Base-by-base conservation (phyloP, 192 early-diverging fungal genomes). In the Coemansia sp. region DNA sequence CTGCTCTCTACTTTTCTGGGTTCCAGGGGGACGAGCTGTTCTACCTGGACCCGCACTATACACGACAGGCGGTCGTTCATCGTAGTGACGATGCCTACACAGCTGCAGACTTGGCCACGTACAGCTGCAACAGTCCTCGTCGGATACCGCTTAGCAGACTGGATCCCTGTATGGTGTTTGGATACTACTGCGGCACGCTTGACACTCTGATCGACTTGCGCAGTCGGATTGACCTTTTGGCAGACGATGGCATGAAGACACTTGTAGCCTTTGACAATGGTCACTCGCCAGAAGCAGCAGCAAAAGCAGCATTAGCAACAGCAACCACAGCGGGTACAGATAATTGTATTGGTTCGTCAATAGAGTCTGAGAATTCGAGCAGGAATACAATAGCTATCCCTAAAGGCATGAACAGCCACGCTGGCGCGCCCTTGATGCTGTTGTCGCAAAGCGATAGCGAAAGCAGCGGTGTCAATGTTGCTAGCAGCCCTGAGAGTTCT, bases 151-250 rank as follows among this genome's bases (percentile, higher is more conserved):
- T 99, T 36, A 83, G 79, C 16, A 77, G 88, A 13, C 72, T 99
- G 52, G 97, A 99, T 73, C 97, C 97, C 1, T 96, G 93, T 3
- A 91, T 99, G 88, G 85, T 97, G 4, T 77, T 97, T 67, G 95
- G 95, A 3, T 99, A 97, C 71, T 96, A 82, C 46, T 82, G 80
- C 36, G 65, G 65, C 7, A 61, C 71, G 19, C 66, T 73, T 1
- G 75, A 70, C 40, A 54, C 75, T 19, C 62, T 82, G 8, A 48
- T 77, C 36, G 80, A 82, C 42, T 61, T 82, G 51, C 76, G 80
- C 45, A 73, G 72, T 55, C 71, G 76, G 16, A 68, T 82, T 11
- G 75, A 77, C 22, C 52, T 82, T 45, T 52, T 82, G 39, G 74
- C 72, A 0, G 72, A 82, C 19, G 76, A 77, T 37, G 80, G 80